Conservation (phyloP, 306 rosid species). For the Gillenia trifoliata region DNA sequence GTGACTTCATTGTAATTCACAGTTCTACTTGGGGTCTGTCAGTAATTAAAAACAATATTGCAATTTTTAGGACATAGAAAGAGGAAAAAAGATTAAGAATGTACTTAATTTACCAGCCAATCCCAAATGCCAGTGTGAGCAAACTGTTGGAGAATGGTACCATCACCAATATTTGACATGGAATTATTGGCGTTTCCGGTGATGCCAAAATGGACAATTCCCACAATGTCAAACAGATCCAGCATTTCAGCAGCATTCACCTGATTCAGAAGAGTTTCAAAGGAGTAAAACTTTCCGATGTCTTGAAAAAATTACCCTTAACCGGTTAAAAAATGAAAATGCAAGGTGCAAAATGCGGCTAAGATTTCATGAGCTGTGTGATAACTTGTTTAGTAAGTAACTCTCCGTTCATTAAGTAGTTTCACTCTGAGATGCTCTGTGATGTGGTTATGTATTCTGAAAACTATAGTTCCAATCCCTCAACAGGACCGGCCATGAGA, state of each 20-base stretch:
- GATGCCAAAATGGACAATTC: constrained; percentile 50
- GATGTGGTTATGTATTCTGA: too few species aligned
- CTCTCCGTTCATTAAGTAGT: not conserved
- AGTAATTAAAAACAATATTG: not conserved
- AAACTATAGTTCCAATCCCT: not conserved
- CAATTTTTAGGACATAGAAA: not conserved
- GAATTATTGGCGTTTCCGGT: constrained; percentile 44
- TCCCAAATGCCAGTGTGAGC: constrained; percentile 42
- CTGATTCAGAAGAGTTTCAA: constrained; percentile 4
- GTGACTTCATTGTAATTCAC: constrained; percentile 9
- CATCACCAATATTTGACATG: constrained; percentile 48
- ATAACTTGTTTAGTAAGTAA: not conserved
- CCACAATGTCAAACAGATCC: constrained; percentile 37
- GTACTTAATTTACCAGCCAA: constrained; percentile 31
- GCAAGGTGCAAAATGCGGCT: too few species aligned
- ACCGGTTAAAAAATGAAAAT: not conserved
- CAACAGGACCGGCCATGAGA: too few species aligned
- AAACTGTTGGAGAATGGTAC: constrained; percentile 38
- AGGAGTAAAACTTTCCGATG: not conserved
- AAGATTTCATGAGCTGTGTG: not conserved
- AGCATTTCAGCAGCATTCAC: constrained; percentile 48
- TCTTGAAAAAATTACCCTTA: not conserved
- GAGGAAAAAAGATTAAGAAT: not conserved
- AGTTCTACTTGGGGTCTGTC: constrained; percentile 33
- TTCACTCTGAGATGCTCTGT: too few species aligned